Evolutionary conservation across 129 eudicot genomes (phyloP).

Genomic region (Arctium minus): DNA sequence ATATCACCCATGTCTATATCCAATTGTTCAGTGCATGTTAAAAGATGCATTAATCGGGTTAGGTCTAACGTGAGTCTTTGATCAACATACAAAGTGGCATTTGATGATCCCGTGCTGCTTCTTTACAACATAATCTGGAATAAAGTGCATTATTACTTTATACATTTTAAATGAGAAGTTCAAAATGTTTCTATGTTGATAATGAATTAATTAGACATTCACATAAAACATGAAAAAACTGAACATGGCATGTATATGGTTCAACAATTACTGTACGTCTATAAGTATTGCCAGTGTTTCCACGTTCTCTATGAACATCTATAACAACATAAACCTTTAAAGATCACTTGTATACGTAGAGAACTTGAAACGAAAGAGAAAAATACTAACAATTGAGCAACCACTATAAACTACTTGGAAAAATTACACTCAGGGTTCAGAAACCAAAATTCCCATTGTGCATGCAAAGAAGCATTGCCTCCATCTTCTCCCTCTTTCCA

Average conservation of each 20-base stretch:
- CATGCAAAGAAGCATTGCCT: neutral
- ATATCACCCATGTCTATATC: neutral
- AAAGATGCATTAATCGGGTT: neutral
- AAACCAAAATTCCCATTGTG: neutral
- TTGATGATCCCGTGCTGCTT: neutral
- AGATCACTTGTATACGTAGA: neutral
- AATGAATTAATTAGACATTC: neutral
- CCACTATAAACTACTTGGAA: neutral
- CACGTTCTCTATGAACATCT: neutral
- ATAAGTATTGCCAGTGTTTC: neutral
- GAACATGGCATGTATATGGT: neutral
- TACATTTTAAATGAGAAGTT: neutral
- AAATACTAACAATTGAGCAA: neutral
- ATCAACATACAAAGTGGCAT: neutral
- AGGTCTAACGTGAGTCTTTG: neutral
- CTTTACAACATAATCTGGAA: neutral
- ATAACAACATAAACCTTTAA: neutral
- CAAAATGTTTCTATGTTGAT: neutral
- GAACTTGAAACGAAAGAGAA: no score
- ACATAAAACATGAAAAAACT: neutral
- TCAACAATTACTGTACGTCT: neutral
- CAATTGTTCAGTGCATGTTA: neutral
- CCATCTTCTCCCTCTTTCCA: neutral
- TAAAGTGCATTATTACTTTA: no score
- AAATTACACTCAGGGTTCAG: neutral